Conservation (phyloP, 805 yeast species). For the Candida maesae region DNA sequence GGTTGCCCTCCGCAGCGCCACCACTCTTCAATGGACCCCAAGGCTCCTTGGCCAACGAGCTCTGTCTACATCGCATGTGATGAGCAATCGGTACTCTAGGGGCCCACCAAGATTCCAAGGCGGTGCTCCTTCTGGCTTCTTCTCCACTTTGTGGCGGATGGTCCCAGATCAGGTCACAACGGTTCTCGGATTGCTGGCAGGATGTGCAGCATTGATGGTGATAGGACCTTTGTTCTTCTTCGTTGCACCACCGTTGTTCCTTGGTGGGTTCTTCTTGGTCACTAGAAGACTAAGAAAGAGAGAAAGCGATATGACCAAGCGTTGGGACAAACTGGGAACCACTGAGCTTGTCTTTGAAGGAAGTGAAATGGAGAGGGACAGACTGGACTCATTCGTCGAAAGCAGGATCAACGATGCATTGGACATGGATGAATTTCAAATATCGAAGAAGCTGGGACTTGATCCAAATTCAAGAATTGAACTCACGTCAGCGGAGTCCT, state of each 20-base stretch:
- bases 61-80: neutral
- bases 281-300: conserved; percentile 12
- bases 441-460: conserved; percentile 11
- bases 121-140: conserved; percentile 6
- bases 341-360: conserved; percentile 19
- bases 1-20: neutral
- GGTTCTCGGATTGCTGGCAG: conserved; percentile 9
- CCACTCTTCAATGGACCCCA: neutral
- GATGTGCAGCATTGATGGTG: conserved; percentile 15
- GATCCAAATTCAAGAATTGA: conserved; percentile 7
- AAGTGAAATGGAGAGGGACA: conserved; percentile 13
- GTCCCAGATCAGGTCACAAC: conserved; percentile 14
- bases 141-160: neutral
- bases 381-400: conserved; percentile 12
- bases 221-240: conserved; percentile 23
- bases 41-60: neutral
- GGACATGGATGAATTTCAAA: conserved; percentile 16
- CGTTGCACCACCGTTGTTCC: conserved; percentile 22
- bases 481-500: conserved; percentile 14
- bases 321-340: conserved; percentile 14
- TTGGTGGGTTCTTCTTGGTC: conserved; percentile 19
- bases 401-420: conserved; percentile 19
- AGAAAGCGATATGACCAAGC: conserved; percentile 10
- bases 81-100: neutral
- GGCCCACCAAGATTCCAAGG: conserved; percentile 3